Conservation (phyloP, 768 basidiomycete species). For the Hydnum rufescens region DNA sequence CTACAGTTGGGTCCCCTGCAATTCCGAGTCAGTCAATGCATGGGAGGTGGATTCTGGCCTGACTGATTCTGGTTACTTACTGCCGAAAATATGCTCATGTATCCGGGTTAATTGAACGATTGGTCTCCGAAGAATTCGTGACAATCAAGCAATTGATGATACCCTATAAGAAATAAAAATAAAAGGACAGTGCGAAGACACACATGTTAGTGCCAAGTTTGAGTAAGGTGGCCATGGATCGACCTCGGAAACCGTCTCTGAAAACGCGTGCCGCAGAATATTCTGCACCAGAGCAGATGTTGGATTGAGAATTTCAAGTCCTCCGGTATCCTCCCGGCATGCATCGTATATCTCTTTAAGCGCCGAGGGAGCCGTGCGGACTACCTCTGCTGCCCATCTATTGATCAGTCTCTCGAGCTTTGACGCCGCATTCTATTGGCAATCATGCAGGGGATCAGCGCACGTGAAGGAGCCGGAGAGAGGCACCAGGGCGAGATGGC, state of each 20-base stretch:
- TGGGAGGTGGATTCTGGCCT: not conserved
- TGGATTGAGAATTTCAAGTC: slow-evolving; percentile 27
- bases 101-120: slow-evolving; percentile 67
- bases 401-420: slow-evolving; percentile 69
- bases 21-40: not conserved
- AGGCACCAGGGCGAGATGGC: slow-evolving; percentile 2
- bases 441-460: not conserved
- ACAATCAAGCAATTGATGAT: slow-evolving; percentile 73
- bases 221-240: too few species aligned
- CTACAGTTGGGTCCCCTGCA: slow-evolving; percentile 71
- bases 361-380: slow-evolving; percentile 34
- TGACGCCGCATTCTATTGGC: slow-evolving; percentile 50
- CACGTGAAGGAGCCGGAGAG: not conserved
- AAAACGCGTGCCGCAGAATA: slow-evolving; percentile 60
- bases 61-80: slow-evolving; percentile 25
- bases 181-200: not conserved
- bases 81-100: slow-evolving; percentile 71
- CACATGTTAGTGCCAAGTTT: not conserved
- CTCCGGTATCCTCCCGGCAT: slow-evolving; percentile 37
- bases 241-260: slow-evolving; percentile 39
- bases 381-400: slow-evolving; percentile 66
- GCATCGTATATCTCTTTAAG: slow-evolving; percentile 37
- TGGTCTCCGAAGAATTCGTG: slow-evolving; percentile 70
- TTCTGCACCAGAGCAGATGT: slow-evolving; percentile 57
- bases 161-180: slow-evolving; percentile 19